phyloP scores from a whole-genome alignment of 805 yeast genomes.

The Ogataea haglerorum region DNA sequence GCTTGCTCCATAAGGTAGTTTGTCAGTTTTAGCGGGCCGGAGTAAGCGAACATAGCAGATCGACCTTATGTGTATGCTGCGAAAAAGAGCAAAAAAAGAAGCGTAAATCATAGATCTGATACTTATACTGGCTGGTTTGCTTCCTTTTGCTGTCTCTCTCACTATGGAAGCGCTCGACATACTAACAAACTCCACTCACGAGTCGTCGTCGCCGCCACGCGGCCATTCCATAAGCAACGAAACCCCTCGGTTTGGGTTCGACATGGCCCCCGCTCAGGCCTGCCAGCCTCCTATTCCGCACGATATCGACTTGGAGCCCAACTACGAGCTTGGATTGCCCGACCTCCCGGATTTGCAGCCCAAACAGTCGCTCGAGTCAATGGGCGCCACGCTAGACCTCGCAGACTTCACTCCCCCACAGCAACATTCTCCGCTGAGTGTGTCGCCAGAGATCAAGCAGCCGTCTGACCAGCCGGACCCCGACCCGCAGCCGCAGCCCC shows the following conservation, averaged over 20 bases:
- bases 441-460: slow-evolving; percentile 1
- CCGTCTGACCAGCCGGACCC: neutral
- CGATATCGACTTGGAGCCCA: slow-evolving; percentile 1
- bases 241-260: slow-evolving; percentile 13
- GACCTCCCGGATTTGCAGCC: neutral
- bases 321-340: slow-evolving; percentile 1
- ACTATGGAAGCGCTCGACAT: slow-evolving; percentile 5
- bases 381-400: neutral
- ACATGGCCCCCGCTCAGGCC: slow-evolving; percentile 24
- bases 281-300: slow-evolving; percentile 19
- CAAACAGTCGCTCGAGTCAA: neutral
- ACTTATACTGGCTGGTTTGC: slow-evolving; percentile 1
- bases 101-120: slow-evolving; percentile 3
- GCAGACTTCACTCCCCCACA: neutral
- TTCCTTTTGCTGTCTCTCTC: neutral
- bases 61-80: neutral
- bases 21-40: slow-evolving; percentile 2
- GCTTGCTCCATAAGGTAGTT: slow-evolving; percentile 4
- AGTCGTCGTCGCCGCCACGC: neutral
- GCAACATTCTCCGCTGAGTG: slow-evolving; percentile 2
- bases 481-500: neutral
- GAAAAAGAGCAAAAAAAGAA: slow-evolving; percentile 2
- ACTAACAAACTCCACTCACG: neutral
- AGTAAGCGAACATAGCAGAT: slow-evolving; percentile 2
- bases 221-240: neutral